Percentiles rank a stretch among this genome's conserved stretches.
Conservation (phyloP, 768 basidiomycete species). For the Boletus tomentosulus region DNA sequence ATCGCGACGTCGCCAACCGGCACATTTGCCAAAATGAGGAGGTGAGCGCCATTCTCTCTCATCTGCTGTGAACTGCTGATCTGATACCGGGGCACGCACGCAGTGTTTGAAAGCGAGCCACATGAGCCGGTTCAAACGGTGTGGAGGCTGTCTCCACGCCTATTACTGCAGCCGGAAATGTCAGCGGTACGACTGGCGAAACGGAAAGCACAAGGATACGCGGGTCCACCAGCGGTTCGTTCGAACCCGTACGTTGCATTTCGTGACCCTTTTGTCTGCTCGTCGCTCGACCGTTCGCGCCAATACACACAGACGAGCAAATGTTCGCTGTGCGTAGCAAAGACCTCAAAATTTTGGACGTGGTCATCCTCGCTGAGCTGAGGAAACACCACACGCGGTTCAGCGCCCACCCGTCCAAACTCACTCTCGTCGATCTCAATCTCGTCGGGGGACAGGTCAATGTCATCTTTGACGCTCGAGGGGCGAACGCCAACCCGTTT, state of each 20-base stretch:
- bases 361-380: slow-evolving; percentile 24
- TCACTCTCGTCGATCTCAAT: slow-evolving; percentile 26
- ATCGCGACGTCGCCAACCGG: slow-evolving; percentile 10
- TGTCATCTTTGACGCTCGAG: slow-evolving; percentile 20
- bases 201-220: slow-evolving; percentile 23
- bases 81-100: neutral
- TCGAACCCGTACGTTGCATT: slow-evolving; percentile 13
- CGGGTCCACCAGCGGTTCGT: slow-evolving; percentile 18
- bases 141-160: slow-evolving; percentile 26
- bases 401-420: slow-evolving; percentile 10
- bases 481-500: slow-evolving; percentile 20
- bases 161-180: slow-evolving; percentile 27
- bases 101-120: slow-evolving; percentile 21
- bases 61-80: neutral
- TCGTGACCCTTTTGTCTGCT: too few species aligned
- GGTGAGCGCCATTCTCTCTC: slow-evolving; percentile 1
- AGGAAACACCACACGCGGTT: slow-evolving; percentile 15
- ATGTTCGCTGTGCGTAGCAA: slow-evolving; percentile 23
- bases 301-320: slow-evolving; percentile 11
- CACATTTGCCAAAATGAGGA: slow-evolving; percentile 26
- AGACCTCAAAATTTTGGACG: slow-evolving; percentile 27
- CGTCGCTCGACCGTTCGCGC: neutral
- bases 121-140: slow-evolving; percentile 22
- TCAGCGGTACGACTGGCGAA: slow-evolving; percentile 26
- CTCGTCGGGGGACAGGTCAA: slow-evolving; percentile 9